These are phyloP conservation scores for Tephrocybe sp. DNA, from an alignment of 768 basidiomycete genomes.

Conservation along the genomic window DNA sequence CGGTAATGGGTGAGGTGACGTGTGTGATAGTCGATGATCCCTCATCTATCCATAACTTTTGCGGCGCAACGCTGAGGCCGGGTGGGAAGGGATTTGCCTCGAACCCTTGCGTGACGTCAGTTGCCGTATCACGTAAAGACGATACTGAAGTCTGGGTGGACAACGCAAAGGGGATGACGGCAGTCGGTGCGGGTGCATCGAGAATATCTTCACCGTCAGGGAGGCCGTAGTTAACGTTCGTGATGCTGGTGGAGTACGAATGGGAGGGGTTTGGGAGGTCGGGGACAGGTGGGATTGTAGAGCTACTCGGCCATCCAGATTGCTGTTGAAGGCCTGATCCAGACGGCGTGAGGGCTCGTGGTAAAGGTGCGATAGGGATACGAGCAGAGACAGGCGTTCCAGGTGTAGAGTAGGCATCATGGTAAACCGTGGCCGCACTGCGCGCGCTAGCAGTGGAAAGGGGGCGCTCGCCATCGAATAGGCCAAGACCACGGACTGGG, in stretches of 20 bases:
- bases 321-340: slow-evolving; percentile 16
- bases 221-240: slow-evolving; percentile 12
- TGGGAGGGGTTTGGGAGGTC: slow-evolving; percentile 2
- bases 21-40: slow-evolving; percentile 14
- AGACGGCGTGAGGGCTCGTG: slow-evolving; percentile 48
- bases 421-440: slow-evolving; percentile 59
- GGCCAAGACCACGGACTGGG: slow-evolving; percentile 34
- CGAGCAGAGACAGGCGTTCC: slow-evolving; percentile 32
- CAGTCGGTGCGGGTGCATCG: slow-evolving; percentile 58
- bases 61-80: slow-evolving; percentile 30
- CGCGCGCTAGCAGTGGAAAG: slow-evolving; percentile 55
- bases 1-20: slow-evolving; percentile 1
- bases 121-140: slow-evolving; percentile 33
- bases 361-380: slow-evolving; percentile 36
- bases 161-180: slow-evolving; percentile 50
- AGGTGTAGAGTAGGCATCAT: slow-evolving; percentile 61
- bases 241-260: slow-evolving; percentile 9
- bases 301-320: slow-evolving; percentile 7
- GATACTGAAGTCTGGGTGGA: slow-evolving; percentile 28
- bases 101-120: slow-evolving; percentile 30
- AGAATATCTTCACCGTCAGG: slow-evolving; percentile 41
- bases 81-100: slow-evolving; percentile 33
- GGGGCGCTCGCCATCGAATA: slow-evolving; percentile 48
- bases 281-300: slow-evolving; percentile 7
- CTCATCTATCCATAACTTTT: slow-evolving; percentile 32